Conservation (phyloP, 1,139 yeast species). For the Blastobotrys capitulatus region DNA sequence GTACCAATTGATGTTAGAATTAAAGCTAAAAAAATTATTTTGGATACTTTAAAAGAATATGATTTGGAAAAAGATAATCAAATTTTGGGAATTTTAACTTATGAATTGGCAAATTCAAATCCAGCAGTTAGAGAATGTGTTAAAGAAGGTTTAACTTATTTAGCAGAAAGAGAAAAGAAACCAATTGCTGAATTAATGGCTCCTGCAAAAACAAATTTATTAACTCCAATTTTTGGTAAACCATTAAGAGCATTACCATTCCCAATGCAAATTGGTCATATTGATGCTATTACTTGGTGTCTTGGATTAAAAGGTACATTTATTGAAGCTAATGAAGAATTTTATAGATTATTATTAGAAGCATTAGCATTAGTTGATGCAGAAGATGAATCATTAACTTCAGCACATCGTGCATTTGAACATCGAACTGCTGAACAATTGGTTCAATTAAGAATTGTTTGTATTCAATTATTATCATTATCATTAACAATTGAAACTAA, state of each 20-base stretch:
- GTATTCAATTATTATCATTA: slow-evolving; percentile 74
- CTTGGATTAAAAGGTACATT: slow-evolving; percentile 75
- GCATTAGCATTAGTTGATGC: slow-evolving; percentile 95
- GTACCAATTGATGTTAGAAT: slow-evolving; percentile 76
- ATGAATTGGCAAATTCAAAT: slow-evolving; percentile 87
- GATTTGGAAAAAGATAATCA: slow-evolving; percentile 61
- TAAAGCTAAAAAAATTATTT: slow-evolving; percentile 62
- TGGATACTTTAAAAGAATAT: slow-evolving; percentile 59
- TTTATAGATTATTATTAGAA: slow-evolving; percentile 77
- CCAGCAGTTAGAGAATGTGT: slow-evolving; percentile 78
- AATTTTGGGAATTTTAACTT: slow-evolving; percentile 78
- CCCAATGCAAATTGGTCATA: slow-evolving; percentile 98
- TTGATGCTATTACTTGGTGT: slow-evolving; percentile 92
- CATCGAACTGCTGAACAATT: slow-evolving; percentile 84
- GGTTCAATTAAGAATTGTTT: slow-evolving; percentile 79
- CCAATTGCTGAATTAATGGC: slow-evolving; percentile 70
- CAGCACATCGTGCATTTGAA: slow-evolving; percentile 79
- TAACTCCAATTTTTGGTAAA: slow-evolving; percentile 94
- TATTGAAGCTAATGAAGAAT: slow-evolving; percentile 80
- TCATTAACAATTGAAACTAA: slow-evolving; percentile 53
- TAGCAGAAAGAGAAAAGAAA: slow-evolving; percentile 65
- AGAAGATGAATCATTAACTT: slow-evolving; percentile 90
- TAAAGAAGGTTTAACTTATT: slow-evolving; percentile 58
- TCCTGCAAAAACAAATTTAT: slow-evolving; percentile 73
- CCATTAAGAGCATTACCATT: slow-evolving; percentile 95